phyloP scores from a whole-genome alignment of 2,329 filamentous ascomycete genomes.

The Seiridium unicorne region DNA sequence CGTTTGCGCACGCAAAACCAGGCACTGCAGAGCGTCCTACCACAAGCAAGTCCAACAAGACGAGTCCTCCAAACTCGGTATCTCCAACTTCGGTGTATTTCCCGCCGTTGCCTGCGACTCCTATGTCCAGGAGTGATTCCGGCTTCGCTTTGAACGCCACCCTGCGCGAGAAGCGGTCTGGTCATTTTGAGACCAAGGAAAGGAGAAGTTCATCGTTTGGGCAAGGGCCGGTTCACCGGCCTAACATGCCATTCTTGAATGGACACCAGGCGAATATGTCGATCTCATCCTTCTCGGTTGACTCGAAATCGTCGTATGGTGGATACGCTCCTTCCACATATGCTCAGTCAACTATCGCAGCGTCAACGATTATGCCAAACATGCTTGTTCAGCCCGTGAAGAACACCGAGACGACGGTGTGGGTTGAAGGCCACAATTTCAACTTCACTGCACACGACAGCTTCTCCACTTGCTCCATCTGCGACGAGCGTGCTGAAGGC shows the following conservation, averaged over 20 bases:
- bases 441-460: conserved; percentile 61
- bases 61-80: conserved; percentile 61
- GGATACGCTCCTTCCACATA: conserved; percentile 82
- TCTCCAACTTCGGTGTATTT: conserved; percentile 81
- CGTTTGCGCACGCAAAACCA: conserved; percentile 75
- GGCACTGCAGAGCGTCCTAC: conserved; percentile 74
- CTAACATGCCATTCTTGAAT: conserved; percentile 72
- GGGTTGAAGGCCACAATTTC: conserved; percentile 84
- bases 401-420: conserved; percentile 76
- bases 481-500: conserved; percentile 69
- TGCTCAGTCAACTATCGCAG: conserved; percentile 80
- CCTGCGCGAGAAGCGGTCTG: conserved; percentile 89
- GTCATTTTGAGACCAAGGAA: conserved; percentile 74
- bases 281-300: conserved; percentile 58
- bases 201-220: conserved; percentile 90
- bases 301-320: conserved; percentile 70
- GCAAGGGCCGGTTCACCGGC: conserved; percentile 66
- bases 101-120: conserved; percentile 71
- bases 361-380: conserved; percentile 83
- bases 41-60: conserved; percentile 65
- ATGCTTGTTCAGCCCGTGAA: conserved; percentile 76
- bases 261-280: conserved; percentile 60
- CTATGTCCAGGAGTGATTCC: conserved; percentile 86
- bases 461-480: conserved; percentile 66
- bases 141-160: conserved; percentile 84